phyloP scores from a whole-genome alignment of 2,329 filamentous ascomycete genomes.

The Bertia moriformis region DNA sequence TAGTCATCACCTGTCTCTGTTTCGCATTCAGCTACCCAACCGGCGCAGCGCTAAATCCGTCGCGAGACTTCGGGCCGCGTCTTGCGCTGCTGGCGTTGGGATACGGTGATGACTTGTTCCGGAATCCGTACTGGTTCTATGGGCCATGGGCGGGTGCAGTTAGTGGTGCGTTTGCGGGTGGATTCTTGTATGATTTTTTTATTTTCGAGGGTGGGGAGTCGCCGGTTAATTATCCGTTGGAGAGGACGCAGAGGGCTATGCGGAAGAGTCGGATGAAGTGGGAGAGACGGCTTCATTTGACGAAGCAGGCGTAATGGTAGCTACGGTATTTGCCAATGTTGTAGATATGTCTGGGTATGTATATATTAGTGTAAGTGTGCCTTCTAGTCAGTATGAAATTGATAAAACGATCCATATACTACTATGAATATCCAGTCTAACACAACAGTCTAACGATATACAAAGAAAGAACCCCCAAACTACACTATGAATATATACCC shows the following conservation, averaged over 20 bases:
- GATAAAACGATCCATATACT: no score
- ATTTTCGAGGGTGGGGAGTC: slow-evolving; percentile 33
- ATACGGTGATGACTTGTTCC: slow-evolving; percentile 24
- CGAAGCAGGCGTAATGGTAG: no score
- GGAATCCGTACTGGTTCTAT: slow-evolving; percentile 27
- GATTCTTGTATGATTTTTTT: slow-evolving; percentile 32
- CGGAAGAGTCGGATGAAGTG: slow-evolving; percentile 24
- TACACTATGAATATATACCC: no score
- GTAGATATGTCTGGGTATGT: no score
- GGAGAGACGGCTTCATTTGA: slow-evolving; percentile 5
- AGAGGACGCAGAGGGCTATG: slow-evolving; percentile 20
- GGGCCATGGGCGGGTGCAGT: slow-evolving; percentile 22
- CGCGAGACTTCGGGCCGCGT: slow-evolving; percentile 31
- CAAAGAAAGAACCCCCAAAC: no score
- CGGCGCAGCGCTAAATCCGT: slow-evolving; percentile 29
- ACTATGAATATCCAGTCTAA: no score
- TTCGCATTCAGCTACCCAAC: slow-evolving; percentile 29
- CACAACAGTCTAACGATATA: no score
- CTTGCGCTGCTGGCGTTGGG: slow-evolving; percentile 26
- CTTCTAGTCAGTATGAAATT: no score
- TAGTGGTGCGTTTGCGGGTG: slow-evolving; percentile 23
- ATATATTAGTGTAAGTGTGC: no score
- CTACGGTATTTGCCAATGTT: no score
- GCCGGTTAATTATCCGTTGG: slow-evolving; percentile 32
- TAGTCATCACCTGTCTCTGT: slow-evolving; percentile 18